Base-by-base conservation (phyloP, 495 filamentous ascomycete genomes). In the Neurospora pannonica region DNA sequence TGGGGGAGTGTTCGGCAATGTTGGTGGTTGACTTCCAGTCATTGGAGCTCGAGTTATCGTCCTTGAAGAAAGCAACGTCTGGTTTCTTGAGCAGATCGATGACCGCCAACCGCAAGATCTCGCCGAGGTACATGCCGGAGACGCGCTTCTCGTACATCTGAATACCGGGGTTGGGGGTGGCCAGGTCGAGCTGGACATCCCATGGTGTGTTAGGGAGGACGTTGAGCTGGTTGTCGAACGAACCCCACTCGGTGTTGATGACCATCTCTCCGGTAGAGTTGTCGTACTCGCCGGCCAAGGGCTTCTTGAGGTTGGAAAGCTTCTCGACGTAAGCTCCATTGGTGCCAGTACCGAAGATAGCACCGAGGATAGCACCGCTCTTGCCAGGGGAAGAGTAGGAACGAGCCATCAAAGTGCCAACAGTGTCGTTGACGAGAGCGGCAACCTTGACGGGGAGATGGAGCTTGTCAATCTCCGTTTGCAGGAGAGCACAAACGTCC, bases 121-220 rank as follows among this genome's bases (percentile, higher is more conserved):
- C 96, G 72, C 96, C 96, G 28, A 99, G 82, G 87, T 98, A 99
- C 96, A 99, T 99, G 82, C 96, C 96, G 0, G 93, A 96, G 43
- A 99, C 91, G 70, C 96, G 92, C 87, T 99, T 99, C 85, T 99
- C 96, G 84, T 98, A 99, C 92, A 97, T 97, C 82, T 99, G 96
- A 73, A 97, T 90, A 43, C 97, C 96, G 1, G 96, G 96, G 85
- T 99, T 99, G 76, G 93, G 89, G 78, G 90, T 94, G 31, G 90
- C 90, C 72, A 85, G 84, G 84, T 99, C 94, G 43, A 99, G 86
- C 69, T 88, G 87, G 15, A 85, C 83, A 82, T 99, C 96, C 83
- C 95, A 98, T 0, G 88, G 82, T 0, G 96, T 98, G 79, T 89
- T 91, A 21, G 97, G 96, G 62, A 98, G 86, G 69, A 96, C 91